Base-by-base conservation (phyloP, 2,329 filamentous ascomycete genomes). In the Colletotrichum magnum region DNA sequence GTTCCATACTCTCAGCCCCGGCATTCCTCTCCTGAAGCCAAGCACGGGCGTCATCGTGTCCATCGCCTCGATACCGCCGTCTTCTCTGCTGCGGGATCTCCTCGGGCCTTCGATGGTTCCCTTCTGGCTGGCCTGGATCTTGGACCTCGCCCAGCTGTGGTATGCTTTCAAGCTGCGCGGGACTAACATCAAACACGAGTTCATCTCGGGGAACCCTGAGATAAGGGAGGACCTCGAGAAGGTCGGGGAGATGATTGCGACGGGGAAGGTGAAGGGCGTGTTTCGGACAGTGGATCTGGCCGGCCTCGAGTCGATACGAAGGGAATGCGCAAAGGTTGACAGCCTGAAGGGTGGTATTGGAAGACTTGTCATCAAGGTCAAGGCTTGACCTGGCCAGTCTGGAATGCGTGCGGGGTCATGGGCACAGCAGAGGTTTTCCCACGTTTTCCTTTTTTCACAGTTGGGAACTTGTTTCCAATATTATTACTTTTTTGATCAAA, bases 151-250 rank as follows among this genome's bases (percentile, higher is more conserved):
- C 15, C 81, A 83, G 69, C 72, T 78, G 69, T 83, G 76, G 72
- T 84, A 86, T 68, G 72, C 70, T 26, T 83, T 82, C 74, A 78
- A 80, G 74, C 72, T 85, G 3, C 72, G 80, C 13, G 83, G 86
- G 4, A 87, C 85, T 10, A 76, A 76, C 3, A 80, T 86, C 51
- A 76, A 79, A 71, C 81, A 85, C 54, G 79, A 80, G 12, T 82
- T 86, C 43, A 73, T 86, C 36, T 87, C 86, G 4, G 84, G 83
- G 0, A 75, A 86, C 21, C 76, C 79, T 0, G 78, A 80, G 2
- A 74, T 74, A 16, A 73, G 80, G 3, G 80, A 82, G 72, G 84
- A 85, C 43, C 64, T 86, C 60, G 83, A 86, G 69, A 75, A 71
- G 61, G 76, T 80, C 1, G 81, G 80, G 0, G 80, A 81, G 61